These are phyloP conservation scores for Termitomyces sp. DNA, from an alignment of 1,284 basidiomycete species.

Conservation along the genomic window DNA sequence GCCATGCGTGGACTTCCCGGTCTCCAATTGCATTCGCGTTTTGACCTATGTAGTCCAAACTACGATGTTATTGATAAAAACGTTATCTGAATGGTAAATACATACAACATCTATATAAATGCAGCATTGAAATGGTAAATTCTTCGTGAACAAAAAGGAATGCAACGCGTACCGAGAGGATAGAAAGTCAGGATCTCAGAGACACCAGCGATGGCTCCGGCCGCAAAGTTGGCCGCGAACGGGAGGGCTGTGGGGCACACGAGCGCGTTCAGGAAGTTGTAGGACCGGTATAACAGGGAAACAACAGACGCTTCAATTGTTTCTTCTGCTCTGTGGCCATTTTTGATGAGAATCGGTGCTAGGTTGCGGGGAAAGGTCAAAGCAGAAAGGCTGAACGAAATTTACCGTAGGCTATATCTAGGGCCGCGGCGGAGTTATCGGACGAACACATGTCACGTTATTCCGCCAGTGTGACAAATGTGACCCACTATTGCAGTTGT, in stretches of 20 bases:
- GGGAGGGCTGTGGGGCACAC: constrained; percentile 58
- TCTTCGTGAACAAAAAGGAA: not conserved
- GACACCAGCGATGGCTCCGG: constrained; percentile 85
- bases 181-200: constrained; percentile 92
- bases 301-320: constrained; percentile 30
- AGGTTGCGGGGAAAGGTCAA: not conserved
- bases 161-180: constrained; percentile 68
- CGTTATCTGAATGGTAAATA: constrained; percentile 19
- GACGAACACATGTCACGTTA: constrained; percentile 3
- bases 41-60: constrained; percentile 62
- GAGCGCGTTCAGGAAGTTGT: not conserved
- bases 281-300: not conserved
- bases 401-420: constrained; percentile 6
- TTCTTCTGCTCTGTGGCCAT: constrained; percentile 44
- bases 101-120: constrained; percentile 50
- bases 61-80: not conserved
- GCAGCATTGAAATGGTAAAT: constrained; percentile 1
- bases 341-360: not conserved
- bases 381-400: constrained; percentile 1
- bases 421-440: constrained; percentile 17
- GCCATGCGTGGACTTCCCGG: constrained; percentile 71
- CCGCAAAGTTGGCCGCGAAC: constrained; percentile 83
- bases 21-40: constrained; percentile 95
- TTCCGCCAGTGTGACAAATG: constrained; percentile 16
- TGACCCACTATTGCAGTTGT: constrained; percentile 19